Evolutionary conservation across 139 green algal species (phyloP).

Genomic region (Chlamydomonas sphaeroides): DNA sequence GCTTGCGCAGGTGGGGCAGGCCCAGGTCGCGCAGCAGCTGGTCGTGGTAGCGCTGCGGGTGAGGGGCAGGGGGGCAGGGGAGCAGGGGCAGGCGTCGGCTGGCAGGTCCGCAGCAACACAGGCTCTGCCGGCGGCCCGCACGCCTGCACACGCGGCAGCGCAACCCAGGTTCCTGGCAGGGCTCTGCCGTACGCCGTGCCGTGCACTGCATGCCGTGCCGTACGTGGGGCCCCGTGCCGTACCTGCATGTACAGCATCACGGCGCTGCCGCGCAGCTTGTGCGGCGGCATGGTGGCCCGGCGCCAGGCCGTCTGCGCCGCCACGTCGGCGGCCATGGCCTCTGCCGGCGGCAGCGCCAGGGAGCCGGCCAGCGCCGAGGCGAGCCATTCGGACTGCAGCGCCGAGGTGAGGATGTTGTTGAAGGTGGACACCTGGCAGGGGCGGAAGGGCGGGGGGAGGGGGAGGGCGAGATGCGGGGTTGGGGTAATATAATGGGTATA

Average conservation of each 20-base stretch:
- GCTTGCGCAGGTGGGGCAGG: slow-evolving; percentile 5
- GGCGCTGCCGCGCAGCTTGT: slow-evolving; percentile 38
- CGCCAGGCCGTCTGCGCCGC: slow-evolving; percentile 21
- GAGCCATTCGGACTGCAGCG: slow-evolving; percentile 58
- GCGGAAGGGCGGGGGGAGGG: not conserved
- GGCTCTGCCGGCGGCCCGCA: too few species aligned
- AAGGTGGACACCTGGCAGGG: slow-evolving; percentile 41
- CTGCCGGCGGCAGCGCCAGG: slow-evolving; percentile 1
- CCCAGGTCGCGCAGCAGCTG: slow-evolving; percentile 28
- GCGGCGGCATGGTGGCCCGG: slow-evolving; percentile 26
- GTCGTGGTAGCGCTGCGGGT: slow-evolving; percentile 29
- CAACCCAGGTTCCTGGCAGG: too few species aligned
- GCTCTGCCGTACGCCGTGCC: too few species aligned
- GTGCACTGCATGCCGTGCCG: too few species aligned
- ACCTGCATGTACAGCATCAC: slow-evolving; percentile 45
- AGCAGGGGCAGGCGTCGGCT: too few species aligned
- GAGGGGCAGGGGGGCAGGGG: not conserved
- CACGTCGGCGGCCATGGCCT: slow-evolving; percentile 30
- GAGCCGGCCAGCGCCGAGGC: slow-evolving; percentile 14
- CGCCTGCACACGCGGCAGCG: too few species aligned
- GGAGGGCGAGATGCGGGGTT: too few species aligned
- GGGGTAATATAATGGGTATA: too few species aligned
- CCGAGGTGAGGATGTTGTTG: slow-evolving; percentile 50
- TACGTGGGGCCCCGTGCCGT: too few species aligned
- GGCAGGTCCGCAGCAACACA: not conserved